These are phyloP conservation scores for Ogataea paradorogensis DNA, from an alignment of 805 yeast genomes.

Conservation along the genomic window DNA sequence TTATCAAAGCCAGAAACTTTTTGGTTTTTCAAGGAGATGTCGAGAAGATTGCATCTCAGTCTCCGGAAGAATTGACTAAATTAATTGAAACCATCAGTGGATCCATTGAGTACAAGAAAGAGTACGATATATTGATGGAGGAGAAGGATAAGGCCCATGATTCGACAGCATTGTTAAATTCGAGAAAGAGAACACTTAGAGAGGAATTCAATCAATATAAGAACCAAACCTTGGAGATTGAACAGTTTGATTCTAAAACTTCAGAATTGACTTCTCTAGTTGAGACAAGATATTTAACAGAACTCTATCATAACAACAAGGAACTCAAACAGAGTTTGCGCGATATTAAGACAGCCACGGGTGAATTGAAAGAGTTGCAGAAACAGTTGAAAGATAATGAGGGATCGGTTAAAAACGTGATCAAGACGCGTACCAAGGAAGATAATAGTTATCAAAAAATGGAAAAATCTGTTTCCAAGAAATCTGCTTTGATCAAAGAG, in stretches of 20 bases:
- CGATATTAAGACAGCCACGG: constrained; percentile 21
- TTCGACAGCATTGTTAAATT: constrained; percentile 58
- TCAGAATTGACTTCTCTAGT: constrained; percentile 46
- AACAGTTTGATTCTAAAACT: constrained; percentile 55
- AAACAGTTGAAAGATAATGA: constrained; percentile 30
- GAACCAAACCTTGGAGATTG: constrained; percentile 72
- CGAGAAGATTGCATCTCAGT: constrained; percentile 86
- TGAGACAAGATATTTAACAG: constrained; percentile 55
- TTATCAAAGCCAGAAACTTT: constrained; percentile 87
- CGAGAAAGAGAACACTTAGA: constrained; percentile 65
- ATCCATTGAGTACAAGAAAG: constrained; percentile 60
- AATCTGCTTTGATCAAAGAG: constrained; percentile 40
- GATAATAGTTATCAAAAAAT: constrained; percentile 41
- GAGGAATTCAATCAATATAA: constrained; percentile 76
- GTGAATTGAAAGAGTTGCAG: constrained; percentile 18
- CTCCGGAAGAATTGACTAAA: constrained; percentile 68
- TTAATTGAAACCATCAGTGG: constrained; percentile 84
- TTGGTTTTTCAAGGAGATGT: constrained; percentile 97
- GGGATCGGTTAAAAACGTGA: constrained; percentile 24
- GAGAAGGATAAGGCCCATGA: constrained; percentile 66
- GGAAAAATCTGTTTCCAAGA: constrained; percentile 37
- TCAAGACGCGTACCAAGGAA: constrained; percentile 45
- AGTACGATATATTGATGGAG: constrained; percentile 63
- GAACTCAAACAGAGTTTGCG: constrained; percentile 34
- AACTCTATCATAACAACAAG: constrained; percentile 58